Evolutionary conservation across 805 yeast species (phyloP).

Genomic region (Yarrowia divulgata): DNA sequence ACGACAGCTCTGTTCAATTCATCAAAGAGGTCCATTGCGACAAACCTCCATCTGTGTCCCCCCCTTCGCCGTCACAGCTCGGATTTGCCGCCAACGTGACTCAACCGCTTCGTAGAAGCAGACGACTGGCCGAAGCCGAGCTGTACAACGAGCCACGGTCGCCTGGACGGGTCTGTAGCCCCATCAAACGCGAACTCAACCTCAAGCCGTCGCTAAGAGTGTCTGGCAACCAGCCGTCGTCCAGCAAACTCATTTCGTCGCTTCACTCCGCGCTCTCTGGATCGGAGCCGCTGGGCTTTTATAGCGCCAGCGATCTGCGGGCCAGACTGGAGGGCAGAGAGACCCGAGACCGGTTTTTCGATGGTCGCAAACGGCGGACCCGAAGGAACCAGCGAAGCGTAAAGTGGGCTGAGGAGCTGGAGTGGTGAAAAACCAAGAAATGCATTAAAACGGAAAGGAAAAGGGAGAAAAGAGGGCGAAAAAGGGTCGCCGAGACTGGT

Average conservation of each 20-base stretch:
- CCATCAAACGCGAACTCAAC: neutral
- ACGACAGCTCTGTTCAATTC: neutral
- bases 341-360: constrained; percentile 7
- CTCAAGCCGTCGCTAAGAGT: constrained; percentile 2
- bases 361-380: neutral
- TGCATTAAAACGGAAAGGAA: neutral
- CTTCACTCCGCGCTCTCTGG: neutral
- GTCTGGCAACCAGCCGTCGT: neutral
- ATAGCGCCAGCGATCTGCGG: constrained; percentile 6
- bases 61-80: neutral
- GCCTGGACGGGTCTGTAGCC: constrained; percentile 9
- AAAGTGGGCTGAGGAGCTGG: constrained; percentile 26
- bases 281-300: constrained; percentile 2
- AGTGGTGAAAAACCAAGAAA: constrained; percentile 9
- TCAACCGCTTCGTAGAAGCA: neutral
- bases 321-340: constrained; percentile 3
- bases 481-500: too few species aligned
- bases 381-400: neutral
- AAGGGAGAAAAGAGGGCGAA: too few species aligned
- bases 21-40: neutral
- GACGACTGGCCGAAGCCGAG: neutral
- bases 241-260: constrained; percentile 10
- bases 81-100: constrained; percentile 25
- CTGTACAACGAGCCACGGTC: constrained; percentile 4
- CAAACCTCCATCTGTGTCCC: neutral